Conservation (phyloP, 169 alveolate species). For the Cryptosporidium ubiquitum region DNA sequence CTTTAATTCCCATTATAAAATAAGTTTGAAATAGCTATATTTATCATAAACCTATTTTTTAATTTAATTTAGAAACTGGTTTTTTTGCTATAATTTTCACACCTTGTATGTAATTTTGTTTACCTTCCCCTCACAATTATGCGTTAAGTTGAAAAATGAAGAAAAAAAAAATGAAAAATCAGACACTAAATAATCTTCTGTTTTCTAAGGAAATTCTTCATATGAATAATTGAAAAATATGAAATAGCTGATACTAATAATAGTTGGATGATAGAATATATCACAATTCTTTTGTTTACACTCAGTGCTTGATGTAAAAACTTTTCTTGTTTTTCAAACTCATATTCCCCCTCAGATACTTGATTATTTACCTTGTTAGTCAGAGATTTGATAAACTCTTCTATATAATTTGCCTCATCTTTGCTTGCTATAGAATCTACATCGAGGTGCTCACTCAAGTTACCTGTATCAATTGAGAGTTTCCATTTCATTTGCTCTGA, state of each 20-base stretch:
- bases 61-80: not conserved
- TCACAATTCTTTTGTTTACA: conserved; percentile 27
- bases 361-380: conserved; percentile 6
- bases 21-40: not conserved
- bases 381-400: conserved; percentile 18
- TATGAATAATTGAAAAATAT: conserved; percentile 21
- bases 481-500: conserved; percentile 79
- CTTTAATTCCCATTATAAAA: conserved; percentile 90
- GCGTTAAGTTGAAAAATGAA: not conserved
- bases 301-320: conserved; percentile 42
- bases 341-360: conserved; percentile 63
- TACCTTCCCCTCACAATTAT: conserved; percentile 4
- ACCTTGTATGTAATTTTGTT: not conserved
- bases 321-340: conserved; percentile 38
- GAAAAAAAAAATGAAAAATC: not conserved
- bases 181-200: conserved; percentile 39
- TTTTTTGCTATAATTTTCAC: not conserved
- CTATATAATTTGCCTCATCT: conserved; percentile 47
- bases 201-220: conserved; percentile 41
- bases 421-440: conserved; percentile 31
- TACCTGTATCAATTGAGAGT: conserved; percentile 77
- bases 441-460: conserved; percentile 44
- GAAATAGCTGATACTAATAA: conserved; percentile 3
- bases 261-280: conserved; percentile 38
- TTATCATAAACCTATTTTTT: not conserved